Percentiles rank a stretch among this genome's conserved stretches.
phyloP scores from a whole-genome alignment of 768 basidiomycete genomes.

The Cystofilobasidium bisporidii region DNA sequence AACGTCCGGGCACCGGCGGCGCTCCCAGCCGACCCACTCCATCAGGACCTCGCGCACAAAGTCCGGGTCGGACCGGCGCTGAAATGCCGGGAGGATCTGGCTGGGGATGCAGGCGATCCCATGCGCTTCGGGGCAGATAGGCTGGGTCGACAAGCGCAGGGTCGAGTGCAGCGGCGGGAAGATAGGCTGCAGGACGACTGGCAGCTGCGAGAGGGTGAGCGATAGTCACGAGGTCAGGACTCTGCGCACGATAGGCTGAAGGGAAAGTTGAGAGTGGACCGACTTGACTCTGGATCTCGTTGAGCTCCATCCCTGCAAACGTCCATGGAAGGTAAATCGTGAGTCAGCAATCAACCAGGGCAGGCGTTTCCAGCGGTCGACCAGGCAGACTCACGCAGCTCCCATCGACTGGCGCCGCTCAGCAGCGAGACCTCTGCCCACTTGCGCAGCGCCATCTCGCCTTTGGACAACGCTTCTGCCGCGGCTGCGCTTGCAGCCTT shows the following conservation, averaged over 20 bases:
- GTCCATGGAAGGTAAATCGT: neutral
- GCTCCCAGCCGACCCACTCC: constrained; percentile 19
- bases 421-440: constrained; percentile 9
- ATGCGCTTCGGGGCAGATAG: constrained; percentile 12
- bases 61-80: constrained; percentile 2
- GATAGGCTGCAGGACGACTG: constrained; percentile 1
- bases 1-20: neutral
- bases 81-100: constrained; percentile 7
- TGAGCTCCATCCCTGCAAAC: constrained; percentile 2
- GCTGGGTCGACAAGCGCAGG: neutral
- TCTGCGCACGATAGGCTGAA: no score
- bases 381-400: neutral
- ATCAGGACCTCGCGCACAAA: constrained; percentile 15
- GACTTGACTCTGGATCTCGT: constrained; percentile 16
- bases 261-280: no score
- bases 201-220: neutral
- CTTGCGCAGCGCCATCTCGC: neutral
- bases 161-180: neutral
- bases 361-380: neutral
- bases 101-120: constrained; percentile 3
- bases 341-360: neutral
- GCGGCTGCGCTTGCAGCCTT: neutral
- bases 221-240: no score
- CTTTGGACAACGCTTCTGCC: neutral
- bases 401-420: neutral